Conservation (phyloP, 2,329 filamentous ascomycete species). For the Ophiostoma sp. region DNA sequence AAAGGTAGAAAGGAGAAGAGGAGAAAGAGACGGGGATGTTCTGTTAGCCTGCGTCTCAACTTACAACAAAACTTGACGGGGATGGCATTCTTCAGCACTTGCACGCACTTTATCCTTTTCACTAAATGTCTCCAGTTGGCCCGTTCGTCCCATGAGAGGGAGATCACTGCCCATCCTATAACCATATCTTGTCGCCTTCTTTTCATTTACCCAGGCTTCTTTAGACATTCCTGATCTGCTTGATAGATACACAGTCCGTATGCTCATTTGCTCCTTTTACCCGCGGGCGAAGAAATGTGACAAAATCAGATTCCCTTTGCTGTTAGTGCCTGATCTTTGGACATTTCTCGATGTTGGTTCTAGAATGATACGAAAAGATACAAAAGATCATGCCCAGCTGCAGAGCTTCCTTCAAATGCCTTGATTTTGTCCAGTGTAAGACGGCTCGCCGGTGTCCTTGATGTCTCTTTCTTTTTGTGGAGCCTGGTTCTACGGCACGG, state of each 20-base stretch:
- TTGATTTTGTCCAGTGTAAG: neutral
- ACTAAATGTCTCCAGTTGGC: neutral
- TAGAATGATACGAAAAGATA: neutral
- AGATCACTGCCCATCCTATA: neutral
- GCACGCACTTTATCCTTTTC: neutral
- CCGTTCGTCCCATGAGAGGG: slow-evolving; percentile 5
- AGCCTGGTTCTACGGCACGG: neutral
- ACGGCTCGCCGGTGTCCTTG: neutral
- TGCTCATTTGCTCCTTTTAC: neutral
- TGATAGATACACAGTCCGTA: neutral
- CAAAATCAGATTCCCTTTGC: neutral
- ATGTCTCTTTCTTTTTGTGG: neutral
- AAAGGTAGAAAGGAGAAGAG: neutral
- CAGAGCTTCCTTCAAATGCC: neutral
- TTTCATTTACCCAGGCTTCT: neutral
- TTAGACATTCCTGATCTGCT: neutral
- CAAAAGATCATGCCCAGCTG: neutral
- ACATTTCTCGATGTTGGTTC: neutral
- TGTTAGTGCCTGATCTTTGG: neutral
- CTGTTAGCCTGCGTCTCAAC: neutral
- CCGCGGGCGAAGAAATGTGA: neutral
- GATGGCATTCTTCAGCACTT: neutral
- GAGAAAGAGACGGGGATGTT: neutral
- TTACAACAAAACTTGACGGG: neutral
- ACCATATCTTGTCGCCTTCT: neutral